phyloP scores from a whole-genome alignment of 148 eudicot genomes.

The Rhododendron ovatum region DNA sequence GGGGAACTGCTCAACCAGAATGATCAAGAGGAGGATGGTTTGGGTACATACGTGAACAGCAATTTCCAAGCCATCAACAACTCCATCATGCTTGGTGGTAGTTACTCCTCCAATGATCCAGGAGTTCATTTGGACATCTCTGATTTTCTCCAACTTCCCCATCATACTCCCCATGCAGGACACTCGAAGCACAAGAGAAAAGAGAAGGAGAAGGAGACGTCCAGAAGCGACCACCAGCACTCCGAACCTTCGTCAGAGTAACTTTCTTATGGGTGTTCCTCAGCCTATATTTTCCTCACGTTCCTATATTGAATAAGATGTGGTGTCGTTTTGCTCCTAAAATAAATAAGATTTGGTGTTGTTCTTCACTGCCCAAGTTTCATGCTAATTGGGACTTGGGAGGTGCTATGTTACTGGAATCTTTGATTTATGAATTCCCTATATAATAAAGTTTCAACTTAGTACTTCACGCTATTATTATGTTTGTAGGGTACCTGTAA shows the following conservation, averaged over 20 bases:
- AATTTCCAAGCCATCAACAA: slow-evolving; percentile 82
- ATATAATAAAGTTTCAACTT: neutral
- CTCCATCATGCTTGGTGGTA: slow-evolving; percentile 70
- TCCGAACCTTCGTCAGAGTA: slow-evolving; percentile 9
- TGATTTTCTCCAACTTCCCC: slow-evolving; percentile 4
- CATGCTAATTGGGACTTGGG: neutral
- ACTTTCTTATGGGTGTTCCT: neutral
- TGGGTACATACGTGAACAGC: slow-evolving; percentile 64
- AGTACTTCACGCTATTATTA: neutral
- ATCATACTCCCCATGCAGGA: neutral
- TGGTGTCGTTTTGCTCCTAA: neutral
- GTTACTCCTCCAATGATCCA: slow-evolving; percentile 66
- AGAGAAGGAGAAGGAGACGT: slow-evolving; percentile 28
- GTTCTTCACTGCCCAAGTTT: neutral
- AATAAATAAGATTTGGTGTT: neutral
- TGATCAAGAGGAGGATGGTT: slow-evolving; percentile 21
- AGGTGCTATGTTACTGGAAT: neutral
- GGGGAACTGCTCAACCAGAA: neutral
- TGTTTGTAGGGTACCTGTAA: neutral
- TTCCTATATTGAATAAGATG: neutral
- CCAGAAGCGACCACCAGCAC: slow-evolving; percentile 19
- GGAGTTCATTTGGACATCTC: slow-evolving; percentile 75
- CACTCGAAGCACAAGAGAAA: slow-evolving; percentile 16
- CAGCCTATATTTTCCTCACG: neutral
- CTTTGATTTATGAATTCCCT: neutral